Conservation (phyloP, 768 basidiomycete genomes). For the Phylloporus sp. region DNA sequence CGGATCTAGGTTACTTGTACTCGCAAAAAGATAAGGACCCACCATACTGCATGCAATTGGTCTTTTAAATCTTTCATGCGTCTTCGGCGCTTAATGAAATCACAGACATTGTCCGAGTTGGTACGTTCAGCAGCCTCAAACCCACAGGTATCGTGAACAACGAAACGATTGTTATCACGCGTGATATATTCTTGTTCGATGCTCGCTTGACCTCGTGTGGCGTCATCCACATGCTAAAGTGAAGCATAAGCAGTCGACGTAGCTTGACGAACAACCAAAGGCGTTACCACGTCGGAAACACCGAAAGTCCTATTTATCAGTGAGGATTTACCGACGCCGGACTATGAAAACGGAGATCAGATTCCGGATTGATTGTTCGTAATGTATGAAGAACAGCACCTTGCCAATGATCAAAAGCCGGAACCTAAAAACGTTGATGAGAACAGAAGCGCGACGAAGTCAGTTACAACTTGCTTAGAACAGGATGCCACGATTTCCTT, state of each 20-base stretch:
- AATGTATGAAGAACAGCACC: not conserved
- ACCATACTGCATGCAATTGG: constrained; percentile 1
- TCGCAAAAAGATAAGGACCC: not conserved
- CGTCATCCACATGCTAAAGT: not conserved
- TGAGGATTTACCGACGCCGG: not conserved
- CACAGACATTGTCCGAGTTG: not conserved
- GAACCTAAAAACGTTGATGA: not conserved
- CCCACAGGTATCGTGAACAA: not conserved
- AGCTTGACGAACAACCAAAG: not conserved
- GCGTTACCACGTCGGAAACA: not conserved
- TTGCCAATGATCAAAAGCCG: not conserved
- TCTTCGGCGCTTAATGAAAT: not conserved
- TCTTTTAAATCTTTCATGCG: not conserved
- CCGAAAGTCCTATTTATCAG: not conserved
- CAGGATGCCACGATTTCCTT: not conserved
- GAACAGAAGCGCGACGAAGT: too few species aligned
- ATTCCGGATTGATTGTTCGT: not conserved
- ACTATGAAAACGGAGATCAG: not conserved
- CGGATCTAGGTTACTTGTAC: too few species aligned
- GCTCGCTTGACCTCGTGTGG: not conserved
- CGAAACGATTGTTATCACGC: not conserved
- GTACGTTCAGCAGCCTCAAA: not conserved
- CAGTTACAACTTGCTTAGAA: not conserved
- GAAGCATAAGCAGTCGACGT: not conserved
- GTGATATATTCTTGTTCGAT: not conserved